Base-by-base conservation (phyloP, 108 stramenopile species). In the Nitzschia putrida region DNA sequence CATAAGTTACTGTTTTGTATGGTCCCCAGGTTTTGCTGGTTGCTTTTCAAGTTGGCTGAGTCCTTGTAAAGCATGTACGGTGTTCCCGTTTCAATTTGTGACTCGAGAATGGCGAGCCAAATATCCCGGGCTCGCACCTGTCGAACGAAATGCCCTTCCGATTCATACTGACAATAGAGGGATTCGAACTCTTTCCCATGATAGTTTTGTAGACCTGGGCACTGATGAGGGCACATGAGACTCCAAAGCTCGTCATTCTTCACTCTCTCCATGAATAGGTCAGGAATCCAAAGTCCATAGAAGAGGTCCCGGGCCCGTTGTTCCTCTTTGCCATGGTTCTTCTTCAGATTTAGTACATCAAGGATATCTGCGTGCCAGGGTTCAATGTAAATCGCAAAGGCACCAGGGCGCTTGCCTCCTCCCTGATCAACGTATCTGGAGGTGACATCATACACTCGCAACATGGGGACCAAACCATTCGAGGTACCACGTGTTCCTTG, bases 1-100 rank as follows among this genome's bases (percentile, higher is more conserved):
- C 98, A 99, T 38, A 99, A 84, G 74, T 99, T 99, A 72, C 92
- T 94, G 61, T 91, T 89, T 72, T 96, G 93, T 78, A 99, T 98
- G 6, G 97, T 96, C 37, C 98, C 98, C 34, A 99, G 70, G 76
- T 99, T 97, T 79, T 95, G 69, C 76, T 99, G 98, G 81, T 99
- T 99, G 72, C 94, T 94, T 73, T 97, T 99, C 64, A 56, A 25
- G 71, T 99, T 99, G 57, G 93, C 94, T 37, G 95, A 86, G 73
- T 99, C 98, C 78, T 99, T 99, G 83, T 93, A 97, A 1, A 97
- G 84, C 82, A 99, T 92, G 83, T 98, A 99, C 0, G 98, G 98
- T 14, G 96, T 97, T 21, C 98, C 98, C 0, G 96, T 97, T 83
- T 99, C 97, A 60, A 99, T 95, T 74, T 99, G 96, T 23, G 91